These are phyloP conservation scores for Ilex paraguariensis DNA, from an alignment of 305 asterid species.

Conservation along the genomic window DNA sequence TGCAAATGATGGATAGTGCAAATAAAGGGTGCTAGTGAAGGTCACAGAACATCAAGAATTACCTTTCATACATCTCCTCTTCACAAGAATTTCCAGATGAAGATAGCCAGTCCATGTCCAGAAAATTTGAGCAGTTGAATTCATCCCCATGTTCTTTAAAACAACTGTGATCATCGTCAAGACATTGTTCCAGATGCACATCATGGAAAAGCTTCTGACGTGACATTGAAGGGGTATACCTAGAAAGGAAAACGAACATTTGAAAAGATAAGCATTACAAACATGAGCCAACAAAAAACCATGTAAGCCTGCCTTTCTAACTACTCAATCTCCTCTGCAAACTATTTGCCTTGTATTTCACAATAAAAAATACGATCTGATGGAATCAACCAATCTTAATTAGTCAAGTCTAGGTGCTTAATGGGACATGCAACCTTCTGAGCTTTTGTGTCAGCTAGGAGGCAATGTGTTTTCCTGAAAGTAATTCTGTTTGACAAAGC, in stretches of 20 bases:
- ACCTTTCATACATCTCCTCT: slow-evolving; percentile 82
- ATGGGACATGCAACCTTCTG: too few relatives aligned
- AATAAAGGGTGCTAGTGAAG: background rate
- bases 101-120: slow-evolving; percentile 79
- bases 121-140: slow-evolving; percentile 65
- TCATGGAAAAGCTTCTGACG: slow-evolving; percentile 46
- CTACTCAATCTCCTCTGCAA: too few relatives aligned
- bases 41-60: background rate
- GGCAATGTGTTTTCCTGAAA: too few relatives aligned
- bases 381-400: too few relatives aligned
- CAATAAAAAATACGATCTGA: too few relatives aligned
- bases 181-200: slow-evolving; percentile 32
- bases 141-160: slow-evolving; percentile 50
- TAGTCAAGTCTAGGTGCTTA: too few relatives aligned
- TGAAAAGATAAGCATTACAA: slow-evolving; percentile 3
- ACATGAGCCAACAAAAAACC: background rate
- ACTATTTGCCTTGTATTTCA: too few relatives aligned
- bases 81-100: slow-evolving; percentile 86
- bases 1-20: background rate
- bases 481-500: too few relatives aligned
- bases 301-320: too few relatives aligned
- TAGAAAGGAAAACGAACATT: slow-evolving; percentile 18
- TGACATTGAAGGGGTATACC: slow-evolving; percentile 60
- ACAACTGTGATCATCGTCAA: slow-evolving; percentile 36
- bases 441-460: too few relatives aligned